phyloP scores from a whole-genome alignment of 306 rosid species.

The Astragalus membranaceus region DNA sequence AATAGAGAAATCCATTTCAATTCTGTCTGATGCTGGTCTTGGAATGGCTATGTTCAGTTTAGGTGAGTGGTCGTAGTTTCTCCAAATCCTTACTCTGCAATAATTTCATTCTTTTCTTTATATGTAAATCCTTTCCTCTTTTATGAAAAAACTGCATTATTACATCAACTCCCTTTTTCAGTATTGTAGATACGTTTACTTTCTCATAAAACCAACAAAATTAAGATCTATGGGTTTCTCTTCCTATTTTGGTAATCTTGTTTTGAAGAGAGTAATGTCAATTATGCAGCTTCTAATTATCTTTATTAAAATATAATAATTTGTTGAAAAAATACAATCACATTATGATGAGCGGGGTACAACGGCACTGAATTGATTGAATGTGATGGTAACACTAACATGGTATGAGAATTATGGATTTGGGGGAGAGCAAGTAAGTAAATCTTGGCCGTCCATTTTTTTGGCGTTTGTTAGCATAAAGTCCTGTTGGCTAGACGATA shows the following conservation, averaged over 20 bases:
- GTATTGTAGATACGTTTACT: neutral
- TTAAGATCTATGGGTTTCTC: neutral
- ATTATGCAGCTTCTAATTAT: neutral
- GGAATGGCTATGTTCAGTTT: constrained; percentile 99
- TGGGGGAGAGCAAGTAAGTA: constrained; percentile 20
- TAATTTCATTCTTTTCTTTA: constrained; percentile 13
- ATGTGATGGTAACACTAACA: constrained; percentile 24
- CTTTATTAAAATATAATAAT: neutral
- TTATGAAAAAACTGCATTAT: neutral
- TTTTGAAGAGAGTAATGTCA: neutral
- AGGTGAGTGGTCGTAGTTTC: constrained; percentile 53
- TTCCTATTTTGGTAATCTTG: neutral
- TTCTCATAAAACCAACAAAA: neutral
- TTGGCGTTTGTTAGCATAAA: constrained; percentile 19
- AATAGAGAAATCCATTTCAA: constrained; percentile 74
- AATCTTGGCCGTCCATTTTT: constrained; percentile 16
- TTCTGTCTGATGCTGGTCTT: constrained; percentile 95
- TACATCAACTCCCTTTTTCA: neutral
- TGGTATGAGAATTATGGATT: constrained; percentile 22
- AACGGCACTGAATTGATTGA: constrained; percentile 9
- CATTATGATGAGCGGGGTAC: constrained; percentile 6
- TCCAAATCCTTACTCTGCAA: constrained; percentile 2
- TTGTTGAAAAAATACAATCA: neutral
- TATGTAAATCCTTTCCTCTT: constrained; percentile 11
- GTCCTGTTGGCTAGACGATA: constrained; percentile 18